Evolutionary conservation across 176 grass and related monocot genomes (phyloP), one percentile per base, ranked within the genome.

Genomic region (Aegilops tauschii): DNA sequence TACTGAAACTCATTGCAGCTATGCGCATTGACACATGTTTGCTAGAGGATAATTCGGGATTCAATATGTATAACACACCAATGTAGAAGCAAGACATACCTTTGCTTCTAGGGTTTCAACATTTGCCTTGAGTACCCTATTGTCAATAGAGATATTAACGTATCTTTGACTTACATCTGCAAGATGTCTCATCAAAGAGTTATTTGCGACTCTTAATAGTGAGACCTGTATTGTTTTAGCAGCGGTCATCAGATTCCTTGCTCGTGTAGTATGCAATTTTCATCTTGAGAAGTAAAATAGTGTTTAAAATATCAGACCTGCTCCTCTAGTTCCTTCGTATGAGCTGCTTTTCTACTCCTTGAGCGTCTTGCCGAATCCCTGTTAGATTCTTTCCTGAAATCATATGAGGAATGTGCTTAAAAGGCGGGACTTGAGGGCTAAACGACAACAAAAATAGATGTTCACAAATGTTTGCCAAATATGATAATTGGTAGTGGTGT

Each of bases 311-410:
- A 35, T 2, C 40, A 67, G 4, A 95, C 93, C 87, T 98, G 91
- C 29, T 88, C 85, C 77, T 98, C 93, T 45, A 98, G 73, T 1
- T 93, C 95, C 84, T 86, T 93, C 29, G 90, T 28, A 89, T 93
- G 93, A 91, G 89, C 93, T 78, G 94, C 93, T 69, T 93, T 98
- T 90, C 93, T 98, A 9, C 68, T 89, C 86, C 95, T 98, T 69
- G 93, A 95, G 40, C 91, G 91, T 80, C 91, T 90, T 5, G 95
- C 95, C 3, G 95, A 97, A 82, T 97, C 93, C 45, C 93, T 71
- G 59, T 97, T 97, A 16, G 95, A 97, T 82, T 91, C 74, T 87
- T 95, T 97, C 67, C 95, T 95, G 28, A 74, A 86, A 80, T 50
- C n/a, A 45, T 18, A 83, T 3, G 84, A 0, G 30, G 54, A 50